Evolutionary conservation across 805 yeast genomes (phyloP).

Genomic region (Kuraishia ogatae): DNA sequence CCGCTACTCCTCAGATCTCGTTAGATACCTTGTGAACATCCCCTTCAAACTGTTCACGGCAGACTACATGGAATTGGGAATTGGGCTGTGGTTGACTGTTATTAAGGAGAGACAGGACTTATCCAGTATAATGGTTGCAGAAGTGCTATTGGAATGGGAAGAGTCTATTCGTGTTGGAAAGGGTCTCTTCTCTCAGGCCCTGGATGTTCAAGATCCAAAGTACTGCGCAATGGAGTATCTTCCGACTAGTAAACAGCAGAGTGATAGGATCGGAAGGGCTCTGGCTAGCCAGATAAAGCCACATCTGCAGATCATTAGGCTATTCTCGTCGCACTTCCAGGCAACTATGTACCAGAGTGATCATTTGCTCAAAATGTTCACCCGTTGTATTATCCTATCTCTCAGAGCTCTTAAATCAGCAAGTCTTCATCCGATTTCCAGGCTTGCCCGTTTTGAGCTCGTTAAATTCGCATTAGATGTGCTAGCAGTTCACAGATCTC

Average conservation of each 20-base stretch:
- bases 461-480: conserved; percentile 61
- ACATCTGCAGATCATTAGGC: conserved; percentile 57
- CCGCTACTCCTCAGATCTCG: conserved; percentile 33
- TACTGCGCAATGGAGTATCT: conserved; percentile 77
- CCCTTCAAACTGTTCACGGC: conserved; percentile 67
- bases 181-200: conserved; percentile 56
- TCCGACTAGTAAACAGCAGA: conserved; percentile 63
- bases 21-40: conserved; percentile 46
- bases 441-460: conserved; percentile 68
- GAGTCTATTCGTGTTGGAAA: conserved; percentile 43
- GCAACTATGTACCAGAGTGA: conserved; percentile 68
- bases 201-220: conserved; percentile 53
- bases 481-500: conserved; percentile 42
- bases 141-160: conserved; percentile 65
- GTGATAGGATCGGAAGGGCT: conserved; percentile 40
- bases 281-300: conserved; percentile 48
- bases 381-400: conserved; percentile 49
- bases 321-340: conserved; percentile 71
- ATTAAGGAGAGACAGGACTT: conserved; percentile 57
- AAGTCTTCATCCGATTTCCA: conserved; percentile 75
- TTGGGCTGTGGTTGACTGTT: conserved; percentile 73
- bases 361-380: conserved; percentile 60
- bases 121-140: conserved; percentile 54
- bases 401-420: conserved; percentile 45
- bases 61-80: conserved; percentile 51